These are phyloP conservation scores for Penicillium sp. DNA, from an alignment of 2,329 filamentous ascomycete genomes.

Conservation along the genomic window DNA sequence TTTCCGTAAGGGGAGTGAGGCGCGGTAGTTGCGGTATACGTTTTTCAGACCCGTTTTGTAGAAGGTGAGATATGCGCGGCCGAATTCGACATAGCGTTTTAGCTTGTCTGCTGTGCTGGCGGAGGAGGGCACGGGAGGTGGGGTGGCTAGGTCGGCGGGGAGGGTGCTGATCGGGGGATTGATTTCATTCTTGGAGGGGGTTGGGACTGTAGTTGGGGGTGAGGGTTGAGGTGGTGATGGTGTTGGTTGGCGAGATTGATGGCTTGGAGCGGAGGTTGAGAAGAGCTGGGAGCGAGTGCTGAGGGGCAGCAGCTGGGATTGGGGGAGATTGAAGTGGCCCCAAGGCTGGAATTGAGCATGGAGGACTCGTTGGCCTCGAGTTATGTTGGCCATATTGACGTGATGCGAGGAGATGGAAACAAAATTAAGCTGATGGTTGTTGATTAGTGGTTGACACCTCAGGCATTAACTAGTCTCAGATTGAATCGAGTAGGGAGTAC, in stretches of 20 bases:
- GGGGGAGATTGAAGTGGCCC: neutral
- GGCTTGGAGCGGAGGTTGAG: constrained; percentile 18
- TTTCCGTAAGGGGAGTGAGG: constrained; percentile 32
- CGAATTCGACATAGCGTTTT: constrained; percentile 48
- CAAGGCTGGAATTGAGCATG: neutral
- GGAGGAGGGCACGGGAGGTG: constrained; percentile 48
- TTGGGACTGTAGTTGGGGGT: constrained; percentile 9
- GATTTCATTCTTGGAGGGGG: constrained; percentile 37
- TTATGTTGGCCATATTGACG: constrained; percentile 13
- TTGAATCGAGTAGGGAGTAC: too few relatives aligned
- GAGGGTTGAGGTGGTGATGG: constrained; percentile 14
- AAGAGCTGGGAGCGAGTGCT: constrained; percentile 9
- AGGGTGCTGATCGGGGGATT: constrained; percentile 73
- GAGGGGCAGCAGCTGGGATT: neutral
- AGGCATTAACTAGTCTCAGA: neutral
- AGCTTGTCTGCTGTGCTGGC: constrained; percentile 41
- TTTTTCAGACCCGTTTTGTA: constrained; percentile 81
- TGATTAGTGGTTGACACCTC: constrained; percentile 2
- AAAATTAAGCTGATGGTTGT: neutral
- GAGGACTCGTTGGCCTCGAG: constrained; percentile 10
- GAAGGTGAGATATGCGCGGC: constrained; percentile 74
- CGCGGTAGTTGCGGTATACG: constrained; percentile 62
- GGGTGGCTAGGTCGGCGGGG: constrained; percentile 65
- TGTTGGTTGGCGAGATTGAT: constrained; percentile 6
- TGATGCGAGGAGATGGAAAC: neutral